These are phyloP conservation scores for Lentinula boryana DNA, from an alignment of 768 basidiomycete species.

Conservation along the genomic window DNA sequence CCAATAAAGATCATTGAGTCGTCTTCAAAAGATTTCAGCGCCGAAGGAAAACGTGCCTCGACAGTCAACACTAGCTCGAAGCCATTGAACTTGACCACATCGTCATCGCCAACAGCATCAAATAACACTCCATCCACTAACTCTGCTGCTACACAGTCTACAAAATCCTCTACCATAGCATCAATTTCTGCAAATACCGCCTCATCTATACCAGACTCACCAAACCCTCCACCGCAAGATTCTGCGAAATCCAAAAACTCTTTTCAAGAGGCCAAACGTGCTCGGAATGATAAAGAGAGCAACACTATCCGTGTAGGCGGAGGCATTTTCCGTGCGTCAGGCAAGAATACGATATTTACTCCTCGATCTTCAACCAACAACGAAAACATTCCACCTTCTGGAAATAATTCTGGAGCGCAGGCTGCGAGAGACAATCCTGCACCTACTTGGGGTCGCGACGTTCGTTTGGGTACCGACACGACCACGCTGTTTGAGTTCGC, in stretches of 20 bases:
- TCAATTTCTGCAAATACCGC: background rate
- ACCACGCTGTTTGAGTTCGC: conserved; percentile 59
- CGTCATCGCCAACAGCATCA: conserved; percentile 11
- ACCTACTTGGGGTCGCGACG: conserved; percentile 1
- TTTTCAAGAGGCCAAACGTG: conserved; percentile 56
- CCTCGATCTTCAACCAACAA: conserved; percentile 16
- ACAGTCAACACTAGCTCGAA: background rate
- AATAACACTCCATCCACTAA: background rate
- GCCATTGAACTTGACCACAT: conserved; percentile 3
- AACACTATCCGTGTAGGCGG: conserved; percentile 45
- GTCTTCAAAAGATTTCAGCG: conserved; percentile 7
- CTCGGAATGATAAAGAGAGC: conserved; percentile 38
- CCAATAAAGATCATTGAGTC: conserved; percentile 58
- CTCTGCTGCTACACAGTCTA: background rate
- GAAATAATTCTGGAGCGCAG: background rate
- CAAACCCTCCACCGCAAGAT: conserved; percentile 10
- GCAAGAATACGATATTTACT: conserved; percentile 52
- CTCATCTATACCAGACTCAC: conserved; percentile 11
- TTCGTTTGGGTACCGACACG: conserved; percentile 12
- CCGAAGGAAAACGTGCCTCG: conserved; percentile 9
- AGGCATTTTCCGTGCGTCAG: conserved; percentile 66
- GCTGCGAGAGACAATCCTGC: background rate
- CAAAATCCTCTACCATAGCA: background rate
- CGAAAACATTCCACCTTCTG: conserved; percentile 6
- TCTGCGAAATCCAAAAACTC: conserved; percentile 15